A percentile compares a stretch with the other conserved stretches of the same genome.
Evolutionary conservation across 495 filamentous ascomycete species (phyloP).

Genomic region (Hypoxylon intermedium): DNA sequence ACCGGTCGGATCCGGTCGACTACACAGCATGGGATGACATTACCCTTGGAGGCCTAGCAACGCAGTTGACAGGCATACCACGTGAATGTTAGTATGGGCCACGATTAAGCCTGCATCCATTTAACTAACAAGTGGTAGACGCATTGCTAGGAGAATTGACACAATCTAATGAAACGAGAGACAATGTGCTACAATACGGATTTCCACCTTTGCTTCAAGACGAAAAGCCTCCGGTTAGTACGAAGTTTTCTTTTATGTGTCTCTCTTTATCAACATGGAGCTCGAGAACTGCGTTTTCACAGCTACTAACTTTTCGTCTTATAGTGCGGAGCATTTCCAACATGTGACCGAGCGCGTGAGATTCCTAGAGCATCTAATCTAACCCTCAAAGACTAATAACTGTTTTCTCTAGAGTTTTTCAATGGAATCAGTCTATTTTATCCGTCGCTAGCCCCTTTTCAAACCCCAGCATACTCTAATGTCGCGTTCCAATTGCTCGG

Average conservation of each 20-base stretch:
- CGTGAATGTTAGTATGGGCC: constrained; percentile 47
- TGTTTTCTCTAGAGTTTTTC: constrained; percentile 47
- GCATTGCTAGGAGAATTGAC: constrained; percentile 52
- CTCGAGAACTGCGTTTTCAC: neutral
- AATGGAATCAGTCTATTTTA: constrained; percentile 43
- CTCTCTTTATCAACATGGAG: too few species aligned
- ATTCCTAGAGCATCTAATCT: neutral
- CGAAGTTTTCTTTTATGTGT: too few species aligned
- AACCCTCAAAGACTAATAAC: neutral
- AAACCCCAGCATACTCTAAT: constrained; percentile 52
- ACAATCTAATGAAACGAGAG: constrained; percentile 43
- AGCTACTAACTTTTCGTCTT: constrained; percentile 1
- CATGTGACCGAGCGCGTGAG: constrained; percentile 47
- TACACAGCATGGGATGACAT: constrained; percentile 61
- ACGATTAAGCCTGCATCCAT: neutral
- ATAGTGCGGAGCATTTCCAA: constrained; percentile 50
- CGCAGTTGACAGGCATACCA: constrained; percentile 60
- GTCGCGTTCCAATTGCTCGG: constrained; percentile 55
- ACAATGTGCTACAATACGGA: constrained; percentile 42
- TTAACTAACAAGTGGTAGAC: constrained; percentile 40
- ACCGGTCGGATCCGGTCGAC: constrained; percentile 41
- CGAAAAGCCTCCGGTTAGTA: constrained; percentile 49
- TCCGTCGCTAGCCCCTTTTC: constrained; percentile 46
- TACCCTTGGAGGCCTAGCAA: constrained; percentile 62
- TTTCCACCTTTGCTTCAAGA: constrained; percentile 51